Evolutionary conservation across 371 early-diverging fungal species (phyloP).

Genomic region (Mortierella sp.): DNA sequence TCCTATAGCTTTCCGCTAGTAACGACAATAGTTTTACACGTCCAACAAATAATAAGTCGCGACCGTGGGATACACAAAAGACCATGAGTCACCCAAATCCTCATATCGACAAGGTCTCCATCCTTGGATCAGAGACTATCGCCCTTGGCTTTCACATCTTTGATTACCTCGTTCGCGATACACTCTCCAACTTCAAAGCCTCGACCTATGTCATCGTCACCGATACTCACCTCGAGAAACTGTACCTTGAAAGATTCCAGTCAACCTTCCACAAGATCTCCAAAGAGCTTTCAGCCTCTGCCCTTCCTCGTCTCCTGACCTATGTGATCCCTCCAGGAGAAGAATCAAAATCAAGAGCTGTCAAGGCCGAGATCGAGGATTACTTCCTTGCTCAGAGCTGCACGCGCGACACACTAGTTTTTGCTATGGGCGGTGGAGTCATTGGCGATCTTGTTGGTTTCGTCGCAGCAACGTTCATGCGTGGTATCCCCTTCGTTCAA

Average conservation of each 20-base stretch:
- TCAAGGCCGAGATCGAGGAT: constrained; percentile 93
- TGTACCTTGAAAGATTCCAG: constrained; percentile 76
- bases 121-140: constrained; percentile 91
- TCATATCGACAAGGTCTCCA: constrained; percentile 80
- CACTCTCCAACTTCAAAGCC: constrained; percentile 79
- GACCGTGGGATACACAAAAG: background rate
- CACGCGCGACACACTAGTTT: constrained; percentile 93
- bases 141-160: constrained; percentile 88
- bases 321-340: constrained; percentile 94
- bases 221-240: constrained; percentile 85
- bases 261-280: constrained; percentile 61
- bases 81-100: constrained; percentile 61
- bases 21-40: constrained; percentile 6
- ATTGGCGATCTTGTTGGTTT: constrained; percentile 97
- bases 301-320: constrained; percentile 76
- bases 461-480: constrained; percentile 98
- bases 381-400: constrained; percentile 88
- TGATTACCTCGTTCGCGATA: constrained; percentile 79
- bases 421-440: constrained; percentile 98
- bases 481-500: constrained; percentile 94
- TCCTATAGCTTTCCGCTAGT: background rate
- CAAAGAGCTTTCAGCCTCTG: constrained; percentile 55
- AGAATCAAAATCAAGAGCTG: constrained; percentile 87
- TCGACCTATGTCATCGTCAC: constrained; percentile 93
- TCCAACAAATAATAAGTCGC: background rate